These are phyloP conservation scores for Brassica cretica DNA, from an alignment of 345 rosid species.

Conservation along the genomic window DNA sequence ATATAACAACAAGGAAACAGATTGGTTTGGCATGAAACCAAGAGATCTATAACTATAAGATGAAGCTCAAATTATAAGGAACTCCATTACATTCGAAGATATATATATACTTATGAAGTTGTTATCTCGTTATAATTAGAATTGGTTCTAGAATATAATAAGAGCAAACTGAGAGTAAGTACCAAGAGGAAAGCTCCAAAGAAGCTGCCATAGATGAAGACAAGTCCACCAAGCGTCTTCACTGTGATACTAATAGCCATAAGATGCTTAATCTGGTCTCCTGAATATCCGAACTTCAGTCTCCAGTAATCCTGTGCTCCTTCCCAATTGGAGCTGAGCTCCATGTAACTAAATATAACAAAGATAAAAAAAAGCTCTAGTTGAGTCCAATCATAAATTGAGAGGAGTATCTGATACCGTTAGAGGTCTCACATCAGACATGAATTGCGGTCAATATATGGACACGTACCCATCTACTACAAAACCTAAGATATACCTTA, in stretches of 20 bases:
- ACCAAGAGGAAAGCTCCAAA: conserved; percentile 43
- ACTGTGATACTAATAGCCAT: conserved; percentile 28
- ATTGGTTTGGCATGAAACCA: no score
- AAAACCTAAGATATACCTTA: neutral
- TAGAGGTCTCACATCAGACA: neutral
- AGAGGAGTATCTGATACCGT: neutral
- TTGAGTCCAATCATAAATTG: neutral
- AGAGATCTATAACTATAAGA: neutral
- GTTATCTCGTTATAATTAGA: neutral
- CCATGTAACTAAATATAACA: conserved; percentile 22
- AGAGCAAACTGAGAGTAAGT: neutral
- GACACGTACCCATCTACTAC: neutral
- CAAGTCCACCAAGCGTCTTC: conserved; percentile 38
- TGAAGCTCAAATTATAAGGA: neutral
- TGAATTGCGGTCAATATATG: neutral
- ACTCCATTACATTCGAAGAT: neutral
- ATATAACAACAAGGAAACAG: neutral
- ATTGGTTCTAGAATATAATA: neutral
- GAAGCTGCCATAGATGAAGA: conserved; percentile 41
- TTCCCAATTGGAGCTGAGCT: conserved; percentile 32
- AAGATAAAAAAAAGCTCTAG: neutral
- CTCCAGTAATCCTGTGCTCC: conserved; percentile 29
- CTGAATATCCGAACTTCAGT: conserved; percentile 37
- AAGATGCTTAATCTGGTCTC: conserved; percentile 36
- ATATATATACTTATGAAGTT: neutral